A percentile compares a stretch with the other conserved stretches of the same genome.
These are phyloP conservation scores for Penicillium sp. DNA, from an alignment of 2,329 filamentous ascomycete species.

Conservation along the genomic window DNA sequence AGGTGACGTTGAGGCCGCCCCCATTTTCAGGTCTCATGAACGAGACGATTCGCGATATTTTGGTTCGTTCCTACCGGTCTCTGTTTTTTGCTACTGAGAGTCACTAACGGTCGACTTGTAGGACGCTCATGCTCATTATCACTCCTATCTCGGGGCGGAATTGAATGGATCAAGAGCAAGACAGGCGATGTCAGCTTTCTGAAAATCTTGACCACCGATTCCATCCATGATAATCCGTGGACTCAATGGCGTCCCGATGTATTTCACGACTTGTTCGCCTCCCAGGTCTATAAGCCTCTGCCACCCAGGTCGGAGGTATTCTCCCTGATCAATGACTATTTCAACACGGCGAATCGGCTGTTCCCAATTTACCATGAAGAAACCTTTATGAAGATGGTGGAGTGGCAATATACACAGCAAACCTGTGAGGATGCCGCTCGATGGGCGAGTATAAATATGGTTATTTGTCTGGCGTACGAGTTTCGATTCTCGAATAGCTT, in stretches of 20 bases:
- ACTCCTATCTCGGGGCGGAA: conserved; percentile 93
- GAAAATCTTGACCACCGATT: conserved; percentile 81
- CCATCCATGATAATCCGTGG: conserved; percentile 86
- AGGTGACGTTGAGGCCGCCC: conserved; percentile 66
- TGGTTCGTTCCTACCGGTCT: conserved; percentile 21
- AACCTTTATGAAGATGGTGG: conserved; percentile 94
- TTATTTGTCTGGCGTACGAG: conserved; percentile 84
- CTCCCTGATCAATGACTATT: conserved; percentile 85
- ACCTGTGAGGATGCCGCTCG: conserved; percentile 92
- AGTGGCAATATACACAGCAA: conserved; percentile 88
- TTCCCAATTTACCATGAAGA: conserved; percentile 94
- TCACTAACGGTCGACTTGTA: conserved; percentile 42
- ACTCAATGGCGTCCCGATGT: conserved; percentile 96
- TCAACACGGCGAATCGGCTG: conserved; percentile 97
- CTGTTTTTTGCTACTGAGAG: neutral
- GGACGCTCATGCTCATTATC: conserved; percentile 93
- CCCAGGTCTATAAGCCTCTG: conserved; percentile 78
- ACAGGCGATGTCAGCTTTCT: conserved; percentile 92
- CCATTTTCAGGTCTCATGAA: conserved; percentile 84
- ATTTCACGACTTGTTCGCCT: conserved; percentile 85
- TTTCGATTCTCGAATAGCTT: conserved; percentile 90
- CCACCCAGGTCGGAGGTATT: conserved; percentile 85
- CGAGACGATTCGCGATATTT: conserved; percentile 91
- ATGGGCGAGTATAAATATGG: conserved; percentile 95
- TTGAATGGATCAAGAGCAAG: conserved; percentile 95